A percentile compares a stretch with the other conserved stretches of the same genome.
These are phyloP conservation scores for Neocucurbitaria cava DNA, from an alignment of 2,329 filamentous ascomycete species.

Conservation along the genomic window DNA sequence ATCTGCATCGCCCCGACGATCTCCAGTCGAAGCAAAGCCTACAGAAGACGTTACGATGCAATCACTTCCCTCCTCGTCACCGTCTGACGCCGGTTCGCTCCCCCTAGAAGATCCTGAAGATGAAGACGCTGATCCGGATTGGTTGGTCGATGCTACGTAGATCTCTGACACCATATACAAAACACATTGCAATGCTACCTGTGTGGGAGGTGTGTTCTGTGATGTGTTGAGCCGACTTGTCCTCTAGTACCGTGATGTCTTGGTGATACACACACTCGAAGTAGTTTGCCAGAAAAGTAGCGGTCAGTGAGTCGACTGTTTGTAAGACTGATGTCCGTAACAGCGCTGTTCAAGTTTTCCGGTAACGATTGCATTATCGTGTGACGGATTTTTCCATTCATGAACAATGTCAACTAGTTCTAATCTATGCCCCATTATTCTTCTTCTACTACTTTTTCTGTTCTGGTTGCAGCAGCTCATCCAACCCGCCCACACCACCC, in stretches of 20 bases:
- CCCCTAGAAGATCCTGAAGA: conserved; percentile 70
- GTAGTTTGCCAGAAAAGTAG: not conserved
- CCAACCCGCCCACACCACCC: conserved; percentile 71
- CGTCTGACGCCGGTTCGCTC: conserved; percentile 57
- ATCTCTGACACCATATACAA: not conserved
- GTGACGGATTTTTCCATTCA: no score
- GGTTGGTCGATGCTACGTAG: conserved; percentile 55
- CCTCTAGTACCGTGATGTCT: conserved; percentile 7
- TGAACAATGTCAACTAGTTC: no score
- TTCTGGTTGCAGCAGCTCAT: conserved; percentile 40
- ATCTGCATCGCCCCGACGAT: not conserved
- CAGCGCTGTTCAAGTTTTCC: no score
- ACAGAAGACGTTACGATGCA: conserved; percentile 6
- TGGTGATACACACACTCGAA: not conserved
- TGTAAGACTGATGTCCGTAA: not conserved
- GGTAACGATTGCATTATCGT: no score
- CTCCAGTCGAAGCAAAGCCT: not conserved
- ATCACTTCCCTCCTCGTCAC: conserved; percentile 19
- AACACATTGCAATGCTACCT: not conserved
- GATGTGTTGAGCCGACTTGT: not conserved
- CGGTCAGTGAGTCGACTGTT: not conserved
- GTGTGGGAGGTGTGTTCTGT: not conserved
- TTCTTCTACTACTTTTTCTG: conserved; percentile 23
- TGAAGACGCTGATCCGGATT: conserved; percentile 70
- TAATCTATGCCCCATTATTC: not conserved